Base-by-base conservation (phyloP, 2,329 filamentous ascomycete species). In the Trichoderma sp. region DNA sequence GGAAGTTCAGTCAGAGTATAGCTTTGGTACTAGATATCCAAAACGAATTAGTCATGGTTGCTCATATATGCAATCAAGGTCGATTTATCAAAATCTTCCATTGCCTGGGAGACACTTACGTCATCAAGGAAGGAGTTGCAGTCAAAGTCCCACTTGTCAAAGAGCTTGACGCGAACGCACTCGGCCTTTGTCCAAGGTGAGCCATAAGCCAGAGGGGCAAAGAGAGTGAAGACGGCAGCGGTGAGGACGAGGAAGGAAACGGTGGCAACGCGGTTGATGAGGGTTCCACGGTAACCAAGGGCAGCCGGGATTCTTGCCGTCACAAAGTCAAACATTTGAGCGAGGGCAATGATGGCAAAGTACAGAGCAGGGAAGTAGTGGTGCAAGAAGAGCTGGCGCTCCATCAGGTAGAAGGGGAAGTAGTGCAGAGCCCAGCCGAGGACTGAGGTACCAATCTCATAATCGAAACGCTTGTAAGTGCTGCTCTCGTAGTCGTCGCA, bases 401-500 rank as follows among this genome's bases (percentile, higher is more conserved):
- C 90, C 96, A 99, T 98, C 69, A 99, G 87, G 84, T 90, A 99
- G 84, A 99, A 99, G 13, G 96, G 96, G 85, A 99, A 98, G 84
- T 97, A 99, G 82, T 99, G 96, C 80, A 99, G 91, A 59, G 92
- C 93, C 96, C 96, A 99, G 74, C 92, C 96, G 10, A 99, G 87
- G 37, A 97, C 91, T 21, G 89, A 93, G 65, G 90, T 93, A 71
- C 96, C 96, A 70, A 98, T 89, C 81, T 99, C 96, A 77, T 97
- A 98, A 81, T 98, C 96, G 79, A 98, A 99, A 68, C 96, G 93
- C 84, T 97, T 97, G 86, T 98, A 97, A 49, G 87, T 91, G 60
- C 89, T 80, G 78, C 91, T 89, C 70, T 86, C 83, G 80, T 99
- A 98, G 81, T 99, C 96, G 74, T 88, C 87, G 85, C 86, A 98